phyloP scores from a whole-genome alignment of 345 rosid genomes.

The Pistacia integerrima region DNA sequence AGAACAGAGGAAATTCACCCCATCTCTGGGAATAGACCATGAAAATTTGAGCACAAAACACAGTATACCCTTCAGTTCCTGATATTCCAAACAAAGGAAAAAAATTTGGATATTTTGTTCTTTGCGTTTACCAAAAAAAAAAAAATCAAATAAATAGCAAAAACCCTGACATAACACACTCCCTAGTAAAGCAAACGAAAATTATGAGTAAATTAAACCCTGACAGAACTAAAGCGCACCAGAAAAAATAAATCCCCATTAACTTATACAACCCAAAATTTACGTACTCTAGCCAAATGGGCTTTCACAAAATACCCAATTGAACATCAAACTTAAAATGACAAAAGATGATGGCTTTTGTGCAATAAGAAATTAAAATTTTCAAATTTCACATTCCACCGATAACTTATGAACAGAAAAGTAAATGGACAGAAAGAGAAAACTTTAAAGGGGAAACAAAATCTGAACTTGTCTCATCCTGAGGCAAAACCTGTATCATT shows the following conservation, averaged over 20 bases:
- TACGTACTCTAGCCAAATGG: background rate
- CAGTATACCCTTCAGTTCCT: background rate
- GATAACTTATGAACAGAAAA: background rate
- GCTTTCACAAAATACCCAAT: conserved; percentile 13
- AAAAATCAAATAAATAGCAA: background rate
- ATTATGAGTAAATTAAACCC: background rate
- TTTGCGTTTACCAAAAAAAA: background rate
- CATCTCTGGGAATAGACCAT: background rate
- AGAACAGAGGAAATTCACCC: background rate
- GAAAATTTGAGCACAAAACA: background rate
- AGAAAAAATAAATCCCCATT: background rate
- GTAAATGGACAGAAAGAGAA: background rate
- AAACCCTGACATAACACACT: background rate
- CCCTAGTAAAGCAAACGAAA: background rate
- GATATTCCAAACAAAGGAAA: conserved; percentile 5
- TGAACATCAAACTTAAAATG: background rate
- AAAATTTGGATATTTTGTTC: background rate
- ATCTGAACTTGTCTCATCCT: background rate
- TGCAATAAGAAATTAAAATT: background rate
- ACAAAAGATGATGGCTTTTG: background rate
- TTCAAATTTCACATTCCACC: background rate
- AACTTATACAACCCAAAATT: background rate
- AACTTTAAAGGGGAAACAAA: background rate
- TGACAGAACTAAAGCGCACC: background rate
- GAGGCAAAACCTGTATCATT: background rate